Evolutionary conservation across 176 grass and related monocot species (phyloP).

Genomic region (Hyparrhenia diplandra): DNA sequence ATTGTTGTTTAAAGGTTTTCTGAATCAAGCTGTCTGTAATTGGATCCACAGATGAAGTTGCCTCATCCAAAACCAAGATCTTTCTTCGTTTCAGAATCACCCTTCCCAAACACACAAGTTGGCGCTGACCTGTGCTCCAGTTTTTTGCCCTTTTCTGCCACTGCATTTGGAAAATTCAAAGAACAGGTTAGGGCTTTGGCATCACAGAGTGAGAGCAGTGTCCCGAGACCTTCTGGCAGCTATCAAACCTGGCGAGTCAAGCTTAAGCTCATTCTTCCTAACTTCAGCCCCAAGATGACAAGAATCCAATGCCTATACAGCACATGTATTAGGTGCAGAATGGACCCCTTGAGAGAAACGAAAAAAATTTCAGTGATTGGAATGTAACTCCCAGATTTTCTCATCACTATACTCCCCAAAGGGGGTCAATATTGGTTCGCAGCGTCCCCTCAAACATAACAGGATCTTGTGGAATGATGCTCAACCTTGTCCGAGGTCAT

Average conservation of each 20-base stretch:
- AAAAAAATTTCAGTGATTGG: background rate
- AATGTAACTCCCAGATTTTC: slow-evolving; percentile 72
- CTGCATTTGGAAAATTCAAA: slow-evolving; percentile 3
- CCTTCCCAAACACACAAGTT: slow-evolving; percentile 39
- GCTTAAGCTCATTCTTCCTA: slow-evolving; percentile 58
- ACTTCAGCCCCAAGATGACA: slow-evolving; percentile 70
- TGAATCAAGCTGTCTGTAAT: slow-evolving; percentile 24
- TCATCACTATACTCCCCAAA: slow-evolving; percentile 53
- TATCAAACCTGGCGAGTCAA: slow-evolving; percentile 51
- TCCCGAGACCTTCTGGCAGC: background rate
- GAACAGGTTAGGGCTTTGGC: background rate
- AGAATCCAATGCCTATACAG: slow-evolving; percentile 46
- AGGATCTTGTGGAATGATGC: slow-evolving; percentile 78
- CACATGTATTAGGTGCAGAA: background rate
- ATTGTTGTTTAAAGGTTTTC: slow-evolving; percentile 14
- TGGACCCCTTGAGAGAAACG: background rate
- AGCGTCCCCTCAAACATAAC: slow-evolving; percentile 79
- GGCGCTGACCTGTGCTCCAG: slow-evolving; percentile 35
- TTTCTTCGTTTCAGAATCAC: slow-evolving; percentile 25
- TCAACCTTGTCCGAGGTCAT: slow-evolving; percentile 62
- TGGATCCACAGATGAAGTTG: slow-evolving; percentile 21
- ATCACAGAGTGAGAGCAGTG: no score
- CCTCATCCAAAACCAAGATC: slow-evolving; percentile 37
- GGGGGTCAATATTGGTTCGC: slow-evolving; percentile 66
- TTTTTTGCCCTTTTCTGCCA: slow-evolving; percentile 29